Evolutionary conservation across 1,139 yeast species (phyloP), one percentile per base, ranked within the genome.

Genomic region (Sugiyamaella japonica): DNA sequence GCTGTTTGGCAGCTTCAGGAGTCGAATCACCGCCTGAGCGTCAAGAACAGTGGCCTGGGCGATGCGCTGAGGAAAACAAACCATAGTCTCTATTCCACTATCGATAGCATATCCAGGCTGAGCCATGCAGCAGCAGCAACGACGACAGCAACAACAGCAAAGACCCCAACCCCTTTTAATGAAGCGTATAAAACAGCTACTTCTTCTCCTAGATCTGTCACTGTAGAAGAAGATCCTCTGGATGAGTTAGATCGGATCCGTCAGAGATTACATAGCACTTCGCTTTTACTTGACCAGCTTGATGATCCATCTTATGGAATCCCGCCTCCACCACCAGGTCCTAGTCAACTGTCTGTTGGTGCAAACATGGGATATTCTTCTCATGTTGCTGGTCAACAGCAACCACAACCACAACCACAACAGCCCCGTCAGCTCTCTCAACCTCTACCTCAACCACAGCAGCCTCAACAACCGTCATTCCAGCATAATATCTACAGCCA

Each of bases 1-100:
- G 48, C 58, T 3, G 53, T 59, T 2, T 61, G 59, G 59, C 53
- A 59, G 17, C 57, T 63, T 16, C 62, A 58, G 39, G 66, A 62
- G 41, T 39, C 58, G 16, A 58, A 61, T 45, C 48, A 56, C 32
- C 55, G 61, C 8, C 53, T 59, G 39, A 42, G 41, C 38, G 50
- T 53, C 20, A 54, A 60, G 9, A 57, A 52, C 46, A 53, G 54
- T 20, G 50, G 58, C 6, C 52, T 63, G 12, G 41, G 49, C 9
- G 66, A 62, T 28, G 54, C 55, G 20, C 54, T 61, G 38, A 49
- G 59, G 36, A 55, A 59, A 44, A 56, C 63, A 4, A 63, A 59
- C 38, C 32, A 51, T n/a, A 62, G 60, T 40, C 32, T 64, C 17
- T 50, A 53, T 36, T 57, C 53, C 42, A 48, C 62, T 12, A 50